Conservation (phyloP, 2,329 filamentous ascomycete genomes). For the Trichophyton rubrum region DNA sequence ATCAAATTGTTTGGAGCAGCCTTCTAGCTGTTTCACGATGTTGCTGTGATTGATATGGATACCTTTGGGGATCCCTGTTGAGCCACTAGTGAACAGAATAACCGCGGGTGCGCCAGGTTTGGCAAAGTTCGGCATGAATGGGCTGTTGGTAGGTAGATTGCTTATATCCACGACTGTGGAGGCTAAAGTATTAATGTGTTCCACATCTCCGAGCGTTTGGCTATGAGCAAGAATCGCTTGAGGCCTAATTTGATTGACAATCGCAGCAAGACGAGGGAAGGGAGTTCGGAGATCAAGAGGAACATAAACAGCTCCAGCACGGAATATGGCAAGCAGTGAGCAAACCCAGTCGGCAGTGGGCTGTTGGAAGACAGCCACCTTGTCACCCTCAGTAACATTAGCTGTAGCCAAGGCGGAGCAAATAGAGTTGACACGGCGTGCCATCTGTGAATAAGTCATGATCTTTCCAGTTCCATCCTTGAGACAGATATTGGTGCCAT, state of each 20-base stretch:
- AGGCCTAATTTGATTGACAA: constrained; percentile 22
- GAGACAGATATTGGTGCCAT: constrained; percentile 18
- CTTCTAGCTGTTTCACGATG: constrained; percentile 18
- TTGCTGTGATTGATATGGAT: constrained; percentile 21
- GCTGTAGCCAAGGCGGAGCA: constrained; percentile 18
- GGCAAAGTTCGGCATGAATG: constrained; percentile 8
- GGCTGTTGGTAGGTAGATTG: constrained; percentile 4
- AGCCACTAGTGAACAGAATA: constrained; percentile 25
- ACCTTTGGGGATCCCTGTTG: constrained; percentile 31
- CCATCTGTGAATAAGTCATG: constrained; percentile 29
- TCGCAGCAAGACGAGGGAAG: constrained; percentile 20
- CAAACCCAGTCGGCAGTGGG: constrained; percentile 25
- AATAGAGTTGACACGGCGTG: constrained; percentile 24
- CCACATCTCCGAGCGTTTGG: constrained; percentile 9
- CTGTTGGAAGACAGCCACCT: constrained; percentile 32
- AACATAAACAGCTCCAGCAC: constrained; percentile 25
- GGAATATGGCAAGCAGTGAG: constrained; percentile 25
- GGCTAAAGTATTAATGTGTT: not conserved
- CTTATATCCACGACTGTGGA: constrained; percentile 24
- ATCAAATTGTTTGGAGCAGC: not conserved
- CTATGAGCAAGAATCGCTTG: constrained; percentile 20
- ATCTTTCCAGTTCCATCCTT: constrained; percentile 17
- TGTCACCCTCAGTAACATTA: constrained; percentile 13
- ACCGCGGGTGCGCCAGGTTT: constrained; percentile 23
- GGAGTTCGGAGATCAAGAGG: constrained; percentile 29